Conservation (phyloP, 768 basidiomycete species). For the Boletus vinaceobasis region DNA sequence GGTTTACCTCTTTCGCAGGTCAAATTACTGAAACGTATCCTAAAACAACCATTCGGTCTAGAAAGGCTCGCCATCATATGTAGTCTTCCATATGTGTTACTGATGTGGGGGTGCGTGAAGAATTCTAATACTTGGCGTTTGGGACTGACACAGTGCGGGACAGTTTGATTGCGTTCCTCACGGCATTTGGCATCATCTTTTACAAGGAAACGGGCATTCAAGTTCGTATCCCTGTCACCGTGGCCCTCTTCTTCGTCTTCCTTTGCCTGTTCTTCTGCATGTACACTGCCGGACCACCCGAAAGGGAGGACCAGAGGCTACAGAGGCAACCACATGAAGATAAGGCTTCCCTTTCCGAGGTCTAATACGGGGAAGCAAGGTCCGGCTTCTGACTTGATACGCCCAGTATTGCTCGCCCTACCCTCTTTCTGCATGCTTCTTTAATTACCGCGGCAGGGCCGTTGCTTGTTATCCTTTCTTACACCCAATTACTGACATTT, state of each 20-base stretch:
- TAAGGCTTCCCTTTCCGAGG: background rate
- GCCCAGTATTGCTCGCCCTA: background rate
- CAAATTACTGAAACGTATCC: conserved; percentile 25
- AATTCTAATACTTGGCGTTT: background rate
- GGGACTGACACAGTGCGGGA: background rate
- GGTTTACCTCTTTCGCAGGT: conserved; percentile 16
- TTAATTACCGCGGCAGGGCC: background rate
- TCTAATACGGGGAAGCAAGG: background rate
- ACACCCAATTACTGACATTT: background rate
- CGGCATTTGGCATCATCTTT: conserved; percentile 29
- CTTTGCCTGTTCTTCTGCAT: conserved; percentile 31
- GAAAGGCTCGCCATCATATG: conserved; percentile 39
- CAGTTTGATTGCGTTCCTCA: conserved; percentile 36
- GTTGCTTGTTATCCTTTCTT: background rate
- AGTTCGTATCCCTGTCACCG: conserved; percentile 27
- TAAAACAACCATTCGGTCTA: conserved; percentile 26
- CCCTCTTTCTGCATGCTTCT: background rate
- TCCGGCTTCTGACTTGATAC: background rate
- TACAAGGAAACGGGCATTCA: conserved; percentile 23
- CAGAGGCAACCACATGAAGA: background rate
- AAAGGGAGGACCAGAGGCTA: conserved; percentile 11
- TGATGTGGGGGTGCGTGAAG: conserved; percentile 37
- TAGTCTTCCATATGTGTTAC: conserved; percentile 38
- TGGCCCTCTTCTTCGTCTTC: conserved; percentile 21
- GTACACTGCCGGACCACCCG: conserved; percentile 19